Conservation (phyloP, 106 monocot species). For the Narthecium ossifragum region DNA sequence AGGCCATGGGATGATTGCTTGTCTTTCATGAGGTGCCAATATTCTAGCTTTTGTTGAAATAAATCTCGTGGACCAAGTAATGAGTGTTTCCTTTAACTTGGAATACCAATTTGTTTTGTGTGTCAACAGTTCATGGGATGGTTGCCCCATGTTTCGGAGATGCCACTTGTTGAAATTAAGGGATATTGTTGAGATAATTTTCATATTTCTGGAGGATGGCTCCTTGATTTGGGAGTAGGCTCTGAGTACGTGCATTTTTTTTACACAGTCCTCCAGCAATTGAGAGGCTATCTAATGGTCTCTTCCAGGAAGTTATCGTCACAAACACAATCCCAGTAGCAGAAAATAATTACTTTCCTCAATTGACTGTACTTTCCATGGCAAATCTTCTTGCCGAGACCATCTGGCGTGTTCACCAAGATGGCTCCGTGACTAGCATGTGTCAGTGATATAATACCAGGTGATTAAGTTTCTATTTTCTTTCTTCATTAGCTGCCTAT, state of each 20-base stretch:
- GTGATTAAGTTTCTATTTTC: neutral
- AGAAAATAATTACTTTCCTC: conserved; percentile 44
- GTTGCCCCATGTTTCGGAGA: neutral
- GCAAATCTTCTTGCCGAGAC: conserved; percentile 56
- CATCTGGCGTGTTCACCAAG: conserved; percentile 53
- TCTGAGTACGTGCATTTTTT: neutral
- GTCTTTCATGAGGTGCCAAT: too few species aligned
- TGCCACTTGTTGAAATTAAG: too few species aligned
- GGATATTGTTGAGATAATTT: too few species aligned
- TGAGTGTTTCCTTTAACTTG: neutral
- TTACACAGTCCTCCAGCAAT: conserved; percentile 52
- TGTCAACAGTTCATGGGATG: neutral
- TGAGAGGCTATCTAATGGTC: conserved; percentile 44
- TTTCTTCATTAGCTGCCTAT: neutral
- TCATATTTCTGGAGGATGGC: neutral
- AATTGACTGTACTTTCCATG: conserved; percentile 46
- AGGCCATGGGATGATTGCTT: too few species aligned
- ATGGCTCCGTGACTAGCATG: conserved; percentile 57
- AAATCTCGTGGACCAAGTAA: too few species aligned
- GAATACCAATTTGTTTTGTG: too few species aligned
- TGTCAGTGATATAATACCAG: conserved; percentile 27
- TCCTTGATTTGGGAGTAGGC: neutral
- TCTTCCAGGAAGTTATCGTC: conserved; percentile 59
- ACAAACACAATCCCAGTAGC: conserved; percentile 54
- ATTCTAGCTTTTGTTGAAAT: too few species aligned